These are phyloP conservation scores for Fusarium sp. DNA, from an alignment of 2,329 filamentous ascomycete genomes.

Conservation along the genomic window DNA sequence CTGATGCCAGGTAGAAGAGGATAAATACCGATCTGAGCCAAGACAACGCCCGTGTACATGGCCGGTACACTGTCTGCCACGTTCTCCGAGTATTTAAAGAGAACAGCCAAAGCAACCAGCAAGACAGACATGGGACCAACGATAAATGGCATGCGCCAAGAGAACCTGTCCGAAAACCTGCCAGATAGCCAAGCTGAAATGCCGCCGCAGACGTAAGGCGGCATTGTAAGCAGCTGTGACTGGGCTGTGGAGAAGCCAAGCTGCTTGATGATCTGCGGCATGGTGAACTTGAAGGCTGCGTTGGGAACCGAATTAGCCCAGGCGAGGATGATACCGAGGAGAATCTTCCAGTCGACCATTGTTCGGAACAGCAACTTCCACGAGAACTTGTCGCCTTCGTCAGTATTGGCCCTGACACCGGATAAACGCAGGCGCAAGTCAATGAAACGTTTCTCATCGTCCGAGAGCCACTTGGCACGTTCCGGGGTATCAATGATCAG, in stretches of 20 bases:
- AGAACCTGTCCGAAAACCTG: slow-evolving; percentile 53
- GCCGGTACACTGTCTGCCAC: slow-evolving; percentile 55
- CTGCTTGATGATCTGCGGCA: slow-evolving; percentile 57
- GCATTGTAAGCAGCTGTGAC: slow-evolving; percentile 51
- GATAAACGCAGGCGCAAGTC: slow-evolving; percentile 49
- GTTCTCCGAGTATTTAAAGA: slow-evolving; percentile 54
- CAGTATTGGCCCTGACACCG: slow-evolving; percentile 49
- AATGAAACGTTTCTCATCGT: slow-evolving; percentile 54
- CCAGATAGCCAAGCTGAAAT: slow-evolving; percentile 49
- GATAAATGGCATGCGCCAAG: slow-evolving; percentile 59
- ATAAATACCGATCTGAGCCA: slow-evolving; percentile 48
- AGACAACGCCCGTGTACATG: slow-evolving; percentile 30
- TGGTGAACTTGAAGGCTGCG: slow-evolving; percentile 47
- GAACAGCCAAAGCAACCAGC: slow-evolving; percentile 51
- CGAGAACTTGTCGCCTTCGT: slow-evolving; percentile 48
- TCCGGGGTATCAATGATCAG: slow-evolving; percentile 61
- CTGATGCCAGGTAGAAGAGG: slow-evolving; percentile 50
- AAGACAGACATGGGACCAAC: slow-evolving; percentile 50
- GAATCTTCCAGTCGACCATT: slow-evolving; percentile 60
- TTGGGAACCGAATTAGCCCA: slow-evolving; percentile 49
- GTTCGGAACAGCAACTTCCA: slow-evolving; percentile 50
- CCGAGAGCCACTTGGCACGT: slow-evolving; percentile 52
- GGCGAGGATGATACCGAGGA: slow-evolving; percentile 52
- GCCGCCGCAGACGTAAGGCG: slow-evolving; percentile 54
- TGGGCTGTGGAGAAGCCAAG: slow-evolving; percentile 56